A percentile compares a stretch with the other conserved stretches of the same genome.
phyloP scores from a whole-genome alignment of 1,139 yeast genomes.

The Scheffersomyces quercinus region DNA sequence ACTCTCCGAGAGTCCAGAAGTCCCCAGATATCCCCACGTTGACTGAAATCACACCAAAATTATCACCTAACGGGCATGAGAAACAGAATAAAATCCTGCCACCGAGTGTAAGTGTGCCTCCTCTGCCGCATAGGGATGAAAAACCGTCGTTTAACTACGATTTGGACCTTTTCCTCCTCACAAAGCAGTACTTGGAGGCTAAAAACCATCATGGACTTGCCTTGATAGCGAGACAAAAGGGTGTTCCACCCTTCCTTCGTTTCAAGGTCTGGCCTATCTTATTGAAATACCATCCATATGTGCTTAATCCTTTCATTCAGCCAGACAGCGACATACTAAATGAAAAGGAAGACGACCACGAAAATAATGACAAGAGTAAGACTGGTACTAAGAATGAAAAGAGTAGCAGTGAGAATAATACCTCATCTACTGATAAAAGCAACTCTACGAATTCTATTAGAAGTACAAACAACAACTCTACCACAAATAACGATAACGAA shows the following conservation, averaged over 20 bases:
- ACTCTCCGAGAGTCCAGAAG: no score
- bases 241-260: conserved; percentile 82
- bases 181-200: conserved; percentile 44
- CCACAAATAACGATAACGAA: conserved; percentile 3
- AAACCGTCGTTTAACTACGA: conserved; percentile 45
- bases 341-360: conserved; percentile 14
- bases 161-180: conserved; percentile 37
- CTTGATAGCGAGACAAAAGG: conserved; percentile 75
- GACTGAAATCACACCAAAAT: no score
- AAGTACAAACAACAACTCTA: conserved; percentile 1
- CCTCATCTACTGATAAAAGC: no score
- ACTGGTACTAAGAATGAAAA: neutral
- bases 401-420: neutral
- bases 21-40: no score
- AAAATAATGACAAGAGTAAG: neutral
- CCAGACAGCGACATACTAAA: conserved; percentile 42
- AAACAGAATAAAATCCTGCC: no score
- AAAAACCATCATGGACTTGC: conserved; percentile 72
- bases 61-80: no score
- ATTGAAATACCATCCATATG: conserved; percentile 82
- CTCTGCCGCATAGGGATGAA: conserved; percentile 6
- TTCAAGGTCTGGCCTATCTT: conserved; percentile 83
- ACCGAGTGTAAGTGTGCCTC: no score
- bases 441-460: no score
- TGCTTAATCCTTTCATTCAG: conserved; percentile 66